Evolutionary conservation across 2,329 filamentous ascomycete genomes (phyloP), one percentile per base, ranked within the genome.

Genomic region (Ilyonectria sp.): DNA sequence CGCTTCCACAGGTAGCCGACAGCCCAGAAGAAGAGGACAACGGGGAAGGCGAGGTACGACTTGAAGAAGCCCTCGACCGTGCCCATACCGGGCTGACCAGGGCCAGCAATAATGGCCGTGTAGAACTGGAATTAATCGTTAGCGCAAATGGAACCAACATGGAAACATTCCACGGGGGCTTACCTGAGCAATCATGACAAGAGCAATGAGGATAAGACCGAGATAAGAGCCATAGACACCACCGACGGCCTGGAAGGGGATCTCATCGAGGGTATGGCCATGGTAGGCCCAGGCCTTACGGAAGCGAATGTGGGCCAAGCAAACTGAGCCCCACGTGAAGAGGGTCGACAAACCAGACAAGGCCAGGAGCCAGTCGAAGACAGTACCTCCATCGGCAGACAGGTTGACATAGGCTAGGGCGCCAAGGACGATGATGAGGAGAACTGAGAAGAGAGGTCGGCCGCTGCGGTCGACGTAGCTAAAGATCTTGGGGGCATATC

Each of bases 321-420:
- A 91, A 72, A 92, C 90, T 53, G 86, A 89, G 31, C 85, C 89
- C 90, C 90, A 92, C 26, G 89, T 88, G 78, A 91, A 92, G 64
- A 92, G 84, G 40, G 88, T 86, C 11, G 87, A 86, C 13, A 92
- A 84, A 69, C 88, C 90, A 8, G 89, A 91, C 17, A 92, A 82
- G 17, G 90, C 87, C 53, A 89, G 84, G 26, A 92, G 86, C 90
- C 90, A 92, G 73, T 87, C 85, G 68, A 92, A 91, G 13, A 91
- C 86, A 2, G 81, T 79, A 15, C 80, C 79, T 58, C 88, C 89
- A 3, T 82, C 80, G 2, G 84, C 77, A 17, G 78, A 78, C 2
- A 84, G 73, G 73, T 82, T 84, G 63, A 88, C 78, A 69, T 83
- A 87, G 54, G 82, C 86, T 13, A 89, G 81, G 19, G 82, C 79